These are phyloP conservation scores for Penicillium antarcticum DNA, from an alignment of 495 filamentous ascomycete species.

Conservation along the genomic window DNA sequence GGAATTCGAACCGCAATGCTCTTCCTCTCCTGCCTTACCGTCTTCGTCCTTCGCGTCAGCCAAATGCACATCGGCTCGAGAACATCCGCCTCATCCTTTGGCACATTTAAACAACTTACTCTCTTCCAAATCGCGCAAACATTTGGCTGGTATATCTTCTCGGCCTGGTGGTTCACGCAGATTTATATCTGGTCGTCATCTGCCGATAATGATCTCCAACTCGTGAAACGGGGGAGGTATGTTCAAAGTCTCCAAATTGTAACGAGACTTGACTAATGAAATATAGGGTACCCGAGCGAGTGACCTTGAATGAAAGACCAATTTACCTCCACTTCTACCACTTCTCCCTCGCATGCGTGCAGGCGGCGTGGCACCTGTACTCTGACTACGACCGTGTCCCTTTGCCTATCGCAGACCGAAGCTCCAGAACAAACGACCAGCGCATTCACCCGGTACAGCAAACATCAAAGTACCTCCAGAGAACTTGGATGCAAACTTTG, in stretches of 20 bases:
- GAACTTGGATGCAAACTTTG: slow-evolving; percentile 19
- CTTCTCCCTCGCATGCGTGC: slow-evolving; percentile 61
- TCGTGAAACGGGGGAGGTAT: slow-evolving; percentile 65
- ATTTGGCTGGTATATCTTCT: slow-evolving; percentile 67
- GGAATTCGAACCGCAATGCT: slow-evolving; percentile 70
- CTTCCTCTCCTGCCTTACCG: slow-evolving; percentile 61
- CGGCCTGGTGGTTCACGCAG: slow-evolving; percentile 77
- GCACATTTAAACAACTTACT: slow-evolving; percentile 56
- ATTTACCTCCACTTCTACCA: slow-evolving; percentile 76
- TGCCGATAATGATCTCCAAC: slow-evolving; percentile 61
- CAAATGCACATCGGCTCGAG: slow-evolving; percentile 71
- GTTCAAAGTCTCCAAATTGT: slow-evolving; percentile 13
- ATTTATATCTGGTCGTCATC: slow-evolving; percentile 76
- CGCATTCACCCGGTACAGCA: slow-evolving; percentile 33
- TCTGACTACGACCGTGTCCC: slow-evolving; percentile 70
- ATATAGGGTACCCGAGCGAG: slow-evolving; percentile 59
- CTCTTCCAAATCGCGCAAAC: slow-evolving; percentile 63
- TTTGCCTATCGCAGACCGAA: slow-evolving; percentile 46
- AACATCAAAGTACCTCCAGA: slow-evolving; percentile 32
- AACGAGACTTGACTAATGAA: slow-evolving; percentile 5
- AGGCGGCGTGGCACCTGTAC: slow-evolving; percentile 67
- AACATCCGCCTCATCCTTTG: slow-evolving; percentile 63
- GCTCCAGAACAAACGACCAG: slow-evolving; percentile 31
- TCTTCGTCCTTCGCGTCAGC: slow-evolving; percentile 81
- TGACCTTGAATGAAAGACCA: slow-evolving; percentile 81